Conservation (phyloP, 371 early-diverging fungal genomes). For the Apophysomyces elegans region DNA sequence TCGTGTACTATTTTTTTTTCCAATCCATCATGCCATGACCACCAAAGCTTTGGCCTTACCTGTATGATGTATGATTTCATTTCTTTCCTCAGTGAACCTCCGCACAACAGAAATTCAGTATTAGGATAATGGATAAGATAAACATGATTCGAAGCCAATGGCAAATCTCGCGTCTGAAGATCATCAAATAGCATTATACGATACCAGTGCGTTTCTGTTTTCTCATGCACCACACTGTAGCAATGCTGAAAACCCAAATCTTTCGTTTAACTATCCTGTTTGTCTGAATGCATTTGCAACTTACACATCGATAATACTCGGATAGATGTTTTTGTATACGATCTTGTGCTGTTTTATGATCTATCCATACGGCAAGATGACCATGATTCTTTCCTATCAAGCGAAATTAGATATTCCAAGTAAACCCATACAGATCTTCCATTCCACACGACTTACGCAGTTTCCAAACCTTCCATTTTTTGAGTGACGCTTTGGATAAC, state of each 20-base stretch:
- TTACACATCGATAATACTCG: slow-evolving; percentile 18
- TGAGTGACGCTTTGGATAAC: neutral
- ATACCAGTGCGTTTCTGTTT: slow-evolving; percentile 46
- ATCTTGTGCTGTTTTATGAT: slow-evolving; percentile 1
- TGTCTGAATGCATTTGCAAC: neutral
- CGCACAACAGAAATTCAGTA: slow-evolving; percentile 46
- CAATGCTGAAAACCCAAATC: neutral
- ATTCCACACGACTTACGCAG: neutral
- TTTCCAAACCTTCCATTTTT: slow-evolving; percentile 8
- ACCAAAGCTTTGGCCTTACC: slow-evolving; percentile 24
- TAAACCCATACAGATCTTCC: neutral
- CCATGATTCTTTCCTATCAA: neutral
- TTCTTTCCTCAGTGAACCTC: slow-evolving; percentile 29
- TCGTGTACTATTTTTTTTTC: neutral
- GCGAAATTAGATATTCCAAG: neutral
- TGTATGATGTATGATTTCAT: slow-evolving; percentile 43
- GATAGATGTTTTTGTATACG: slow-evolving; percentile 7
- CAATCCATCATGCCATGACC: neutral
- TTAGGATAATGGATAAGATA: slow-evolving; percentile 52
- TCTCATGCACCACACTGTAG: slow-evolving; percentile 16
- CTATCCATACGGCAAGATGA: slow-evolving; percentile 1
- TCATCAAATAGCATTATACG: slow-evolving; percentile 48
- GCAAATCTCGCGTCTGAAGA: slow-evolving; percentile 32
- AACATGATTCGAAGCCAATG: slow-evolving; percentile 25
- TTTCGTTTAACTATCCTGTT: neutral